Conservation (phyloP, 352 stramenopile species). For the Pseudoperonospora humuli region DNA sequence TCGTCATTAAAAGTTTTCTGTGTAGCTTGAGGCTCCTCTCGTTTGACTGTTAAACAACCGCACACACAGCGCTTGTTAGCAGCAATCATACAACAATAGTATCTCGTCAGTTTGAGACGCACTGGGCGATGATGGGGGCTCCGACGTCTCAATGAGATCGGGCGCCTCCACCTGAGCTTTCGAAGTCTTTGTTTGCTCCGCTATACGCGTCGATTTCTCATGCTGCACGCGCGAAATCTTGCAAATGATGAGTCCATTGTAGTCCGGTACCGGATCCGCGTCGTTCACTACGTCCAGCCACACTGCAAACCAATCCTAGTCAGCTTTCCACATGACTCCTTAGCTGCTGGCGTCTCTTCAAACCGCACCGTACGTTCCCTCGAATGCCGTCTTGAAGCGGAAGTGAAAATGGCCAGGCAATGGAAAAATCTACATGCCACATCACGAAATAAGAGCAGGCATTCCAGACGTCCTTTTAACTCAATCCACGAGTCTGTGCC, state of each 20-base stretch:
- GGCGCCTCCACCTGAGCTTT: slow-evolving; percentile 29
- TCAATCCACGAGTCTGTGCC: neutral
- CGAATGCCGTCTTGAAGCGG: slow-evolving; percentile 81
- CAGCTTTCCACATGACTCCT: neutral
- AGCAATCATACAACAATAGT: neutral
- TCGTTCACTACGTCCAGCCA: slow-evolving; percentile 78
- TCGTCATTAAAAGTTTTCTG: slow-evolving; percentile 77
- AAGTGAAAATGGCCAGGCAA: slow-evolving; percentile 79
- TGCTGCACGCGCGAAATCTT: slow-evolving; percentile 72
- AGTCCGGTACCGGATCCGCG: slow-evolving; percentile 61
- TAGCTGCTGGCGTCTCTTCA: neutral
- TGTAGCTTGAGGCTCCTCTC: slow-evolving; percentile 31
- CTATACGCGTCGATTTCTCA: slow-evolving; percentile 31
- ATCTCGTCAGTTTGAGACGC: neutral
- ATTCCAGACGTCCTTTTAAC: neutral
- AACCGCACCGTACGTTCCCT: slow-evolving; percentile 68
- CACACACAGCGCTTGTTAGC: neutral
- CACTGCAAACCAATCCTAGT: slow-evolving; percentile 27
- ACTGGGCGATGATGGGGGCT: slow-evolving; percentile 23
- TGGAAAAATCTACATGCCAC: slow-evolving; percentile 43
- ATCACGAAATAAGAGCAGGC: slow-evolving; percentile 7
- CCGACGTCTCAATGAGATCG: slow-evolving; percentile 74
- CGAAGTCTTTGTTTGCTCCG: slow-evolving; percentile 29
- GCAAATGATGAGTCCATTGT: slow-evolving; percentile 69
- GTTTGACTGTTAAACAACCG: slow-evolving; percentile 30